A percentile compares a stretch with the other conserved stretches of the same genome.
Evolutionary conservation across 2,329 filamentous ascomycete genomes (phyloP).

Genomic region (Pyricularia sp.): DNA sequence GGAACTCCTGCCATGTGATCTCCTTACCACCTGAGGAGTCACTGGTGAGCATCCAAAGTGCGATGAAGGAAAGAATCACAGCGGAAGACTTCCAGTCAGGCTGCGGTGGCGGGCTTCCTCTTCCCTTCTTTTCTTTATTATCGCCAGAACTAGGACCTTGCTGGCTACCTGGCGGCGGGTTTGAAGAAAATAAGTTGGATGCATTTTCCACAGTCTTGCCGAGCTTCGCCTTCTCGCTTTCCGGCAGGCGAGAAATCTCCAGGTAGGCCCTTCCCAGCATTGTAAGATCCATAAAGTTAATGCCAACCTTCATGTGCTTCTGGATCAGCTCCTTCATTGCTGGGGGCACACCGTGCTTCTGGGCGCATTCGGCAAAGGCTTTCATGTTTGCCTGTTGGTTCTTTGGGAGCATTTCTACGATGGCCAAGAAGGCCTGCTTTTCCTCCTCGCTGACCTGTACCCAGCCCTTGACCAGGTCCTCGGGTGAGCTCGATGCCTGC

Average conservation of each 20-base stretch:
- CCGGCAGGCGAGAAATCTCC: conserved; percentile 19
- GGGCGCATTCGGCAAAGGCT: conserved; percentile 51
- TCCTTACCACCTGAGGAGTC: conserved; percentile 45
- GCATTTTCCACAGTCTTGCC: conserved; percentile 13
- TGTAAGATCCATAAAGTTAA: conserved; percentile 39
- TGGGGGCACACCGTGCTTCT: conserved; percentile 58
- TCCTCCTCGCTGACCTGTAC: conserved; percentile 35
- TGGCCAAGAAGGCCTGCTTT: conserved; percentile 43
- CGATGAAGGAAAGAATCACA: background rate
- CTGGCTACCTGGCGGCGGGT: conserved; percentile 9
- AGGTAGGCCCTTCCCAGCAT: conserved; percentile 49
- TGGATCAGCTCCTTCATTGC: conserved; percentile 52
- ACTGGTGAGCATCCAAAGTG: conserved; percentile 32
- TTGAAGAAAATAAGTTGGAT: background rate
- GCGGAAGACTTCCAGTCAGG: conserved; percentile 9
- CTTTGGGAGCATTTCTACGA: conserved; percentile 53
- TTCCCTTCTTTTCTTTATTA: conserved; percentile 18
- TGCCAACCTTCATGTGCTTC: conserved; percentile 45
- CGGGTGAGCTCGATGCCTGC: background rate
- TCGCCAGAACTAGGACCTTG: conserved; percentile 5
- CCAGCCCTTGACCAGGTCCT: conserved; percentile 32
- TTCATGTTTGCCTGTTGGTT: conserved; percentile 52
- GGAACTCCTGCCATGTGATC: conserved; percentile 96
- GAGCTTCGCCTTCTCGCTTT: conserved; percentile 32
- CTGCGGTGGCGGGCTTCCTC: conserved; percentile 5